Base-by-base conservation (phyloP, 805 yeast genomes). In the Kodamaea jinghongensis region DNA sequence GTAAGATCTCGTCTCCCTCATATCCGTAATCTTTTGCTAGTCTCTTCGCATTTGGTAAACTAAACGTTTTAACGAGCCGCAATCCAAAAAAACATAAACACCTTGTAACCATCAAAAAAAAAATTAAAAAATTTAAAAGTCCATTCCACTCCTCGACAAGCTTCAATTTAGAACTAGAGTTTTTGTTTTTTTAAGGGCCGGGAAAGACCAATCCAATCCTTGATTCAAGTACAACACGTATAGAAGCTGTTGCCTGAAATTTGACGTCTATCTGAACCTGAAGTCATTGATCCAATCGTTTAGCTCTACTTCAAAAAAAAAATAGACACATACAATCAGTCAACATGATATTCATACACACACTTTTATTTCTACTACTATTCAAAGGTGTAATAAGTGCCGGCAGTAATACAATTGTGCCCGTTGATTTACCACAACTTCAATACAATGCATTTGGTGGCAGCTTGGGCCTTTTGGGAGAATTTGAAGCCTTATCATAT, bases 401-500 rank as follows among this genome's bases (percentile, higher is more conserved):
- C 14, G 35, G 17, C 17, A 22, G 25, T n/a, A 13, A 25, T n/a
- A 20, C 34, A 26, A 22, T 33, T 17, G 30, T 38, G 2, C 42
- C 42, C 11, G n/a, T 38, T 7, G 29, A 25, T 20, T 25, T 30
- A 15, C 60, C 69, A 12, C 42, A 43, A 11, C 39, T 65, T 14
- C 44, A 60, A 31, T 60, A 48, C 34, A 34, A 46, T 13, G 38
- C 47, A 15, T 42, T 62, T 31, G 70, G 69, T 3, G 53, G 54
- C n/a, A 44, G 46, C 31, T 30, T 65, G 23, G 67, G 69, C 5
- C 31, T 65, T 13, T 55, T 62, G 39, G 70, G 70, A 4, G 43
- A 50, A 14, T 65, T 56, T 42, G 45, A 59, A 17, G 52, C 62
- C 6, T 37, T 63, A 20, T 56, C 67, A 3, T 48, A 54, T 36